Base-by-base conservation (phyloP, 2,329 filamentous ascomycete genomes). In the Lasiodiplodia gonubiensis region DNA sequence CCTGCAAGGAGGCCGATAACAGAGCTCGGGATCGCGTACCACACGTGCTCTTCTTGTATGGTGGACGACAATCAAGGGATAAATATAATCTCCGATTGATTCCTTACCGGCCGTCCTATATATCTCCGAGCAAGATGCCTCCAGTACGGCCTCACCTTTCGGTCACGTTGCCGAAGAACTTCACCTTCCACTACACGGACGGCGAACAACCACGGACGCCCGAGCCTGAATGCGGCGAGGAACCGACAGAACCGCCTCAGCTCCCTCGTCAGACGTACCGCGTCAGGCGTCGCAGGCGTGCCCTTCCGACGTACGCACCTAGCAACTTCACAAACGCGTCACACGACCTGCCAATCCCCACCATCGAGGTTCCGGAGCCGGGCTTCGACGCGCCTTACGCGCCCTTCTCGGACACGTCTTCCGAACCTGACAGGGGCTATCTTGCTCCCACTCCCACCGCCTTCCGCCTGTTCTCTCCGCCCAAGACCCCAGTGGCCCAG, bases 101-200 rank as follows among this genome's bases (percentile, higher is more conserved):
- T 60, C 54, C 64, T 66, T 60, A 42, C 64, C 42, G 53, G 46
- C 46, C 16, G 60, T 51, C 33, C 51, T 59, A 54, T 66, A 66
- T 66, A 60, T 59, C 54, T 39, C 42, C 25, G 33, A 51, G 57
- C 64, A 46, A 30, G 33, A 81, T 81, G 80, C 78, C 80, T 33
- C 74, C 77, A 33, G 75, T 77, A 71, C 81, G 81, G 67, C 81
- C 82, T 57, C 76, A 83, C 66, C 74, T 84, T 33, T 84, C 82
- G 61, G 83, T 83, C 69, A 83, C 82, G 30, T 79, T 86, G 46
- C 84, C 84, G 30, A 77, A 81, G 66, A 83, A 80, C 75, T 82
- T 83, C 77, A 81, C 79, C 71, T 84, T 84, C 72, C 80, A 83
- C 74, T 83, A 81, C 74, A 77, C 76, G 61, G 81, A 84, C 72